Evolutionary conservation across 257 asterid species (phyloP).

Genomic region (Oldenlandia corymbosa): DNA sequence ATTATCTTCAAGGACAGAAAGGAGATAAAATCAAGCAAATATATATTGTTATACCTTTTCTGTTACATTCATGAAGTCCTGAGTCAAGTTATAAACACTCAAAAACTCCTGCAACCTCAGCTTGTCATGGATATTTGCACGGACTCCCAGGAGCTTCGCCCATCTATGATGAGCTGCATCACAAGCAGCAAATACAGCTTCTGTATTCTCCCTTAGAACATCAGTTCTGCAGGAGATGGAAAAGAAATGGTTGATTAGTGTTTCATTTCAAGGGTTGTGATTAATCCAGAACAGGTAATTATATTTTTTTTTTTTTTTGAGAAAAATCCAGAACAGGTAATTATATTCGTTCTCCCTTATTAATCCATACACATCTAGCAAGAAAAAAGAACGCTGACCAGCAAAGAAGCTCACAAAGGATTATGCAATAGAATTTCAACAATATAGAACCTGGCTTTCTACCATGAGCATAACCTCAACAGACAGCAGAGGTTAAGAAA

Average conservation of each 20-base stretch:
- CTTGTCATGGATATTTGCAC: constrained; percentile 81
- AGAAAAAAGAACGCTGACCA: no score
- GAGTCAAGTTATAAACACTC: constrained; percentile 73
- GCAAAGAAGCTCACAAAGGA: background rate
- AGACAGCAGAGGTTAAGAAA: background rate
- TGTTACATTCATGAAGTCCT: constrained; percentile 83
- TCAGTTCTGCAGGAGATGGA: constrained; percentile 59
- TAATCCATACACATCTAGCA: background rate
- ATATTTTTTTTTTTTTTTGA: no score
- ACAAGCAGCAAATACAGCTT: constrained; percentile 95
- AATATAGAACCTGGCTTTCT: background rate
- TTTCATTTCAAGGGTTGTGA: background rate
- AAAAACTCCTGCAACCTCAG: constrained; percentile 82
- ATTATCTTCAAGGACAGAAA: background rate
- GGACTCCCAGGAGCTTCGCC: constrained; percentile 97
- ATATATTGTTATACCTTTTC: constrained; percentile 59
- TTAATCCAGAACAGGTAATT: background rate
- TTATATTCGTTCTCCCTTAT: background rate
- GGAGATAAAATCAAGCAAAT: constrained; percentile 10
- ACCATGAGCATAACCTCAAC: background rate
- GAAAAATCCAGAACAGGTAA: no score
- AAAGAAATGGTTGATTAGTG: background rate
- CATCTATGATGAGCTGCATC: constrained; percentile 99
- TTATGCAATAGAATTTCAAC: background rate
- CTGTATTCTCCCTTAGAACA: constrained; percentile 90